Base-by-base conservation (phyloP, 345 rosid genomes). In the Heritiera littoralis region DNA sequence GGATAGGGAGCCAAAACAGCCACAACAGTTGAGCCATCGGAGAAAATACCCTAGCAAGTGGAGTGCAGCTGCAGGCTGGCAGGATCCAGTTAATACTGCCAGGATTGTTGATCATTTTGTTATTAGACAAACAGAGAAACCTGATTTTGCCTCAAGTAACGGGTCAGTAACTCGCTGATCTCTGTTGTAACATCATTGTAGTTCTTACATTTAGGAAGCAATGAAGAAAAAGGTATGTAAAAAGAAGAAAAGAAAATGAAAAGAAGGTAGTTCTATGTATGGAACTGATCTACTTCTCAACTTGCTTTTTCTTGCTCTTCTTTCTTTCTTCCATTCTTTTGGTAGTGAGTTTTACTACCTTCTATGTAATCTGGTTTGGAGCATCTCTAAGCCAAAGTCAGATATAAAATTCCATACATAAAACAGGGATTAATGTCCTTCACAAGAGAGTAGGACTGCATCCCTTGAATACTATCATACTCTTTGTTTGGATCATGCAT, bases 1-100 rank as follows among this genome's bases (percentile, higher is more conserved):
- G 93, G 95, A 91, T 7, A 77, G 58, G 5, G 95, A 90, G 77
- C 18, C 75, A 3, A 91, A 86, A 83, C 83, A 79, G 63, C 82
- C 85, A 5, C 83, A 82, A 32, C 89, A 85, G 83, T 64, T 86
- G 80, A 89, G 90, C 82, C 93, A 91, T 80, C 85, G 38, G 12
- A 78, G 91, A 74, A 63, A 55, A 63, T 80, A 20, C 72, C 95
- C 95, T 7, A 91, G 95, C 82, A 91, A 91, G 51, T 78, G 80
- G 80, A 78, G 60, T 58, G 80, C 80, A 58, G 30, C 69, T 9
- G 18, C 68, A 23, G 30, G 58, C n/a, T 67, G 58, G 9, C 75
- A 69, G 30, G 80, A 78, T 48, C 80, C 80, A 3, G 58, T 78
- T 54, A 69, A 69, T 69, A 78, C 80, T 43, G 80, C 69, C 41